These are phyloP conservation scores for Talaromyces sp. DNA, from an alignment of 2,329 filamentous ascomycete genomes.

Conservation along the genomic window DNA sequence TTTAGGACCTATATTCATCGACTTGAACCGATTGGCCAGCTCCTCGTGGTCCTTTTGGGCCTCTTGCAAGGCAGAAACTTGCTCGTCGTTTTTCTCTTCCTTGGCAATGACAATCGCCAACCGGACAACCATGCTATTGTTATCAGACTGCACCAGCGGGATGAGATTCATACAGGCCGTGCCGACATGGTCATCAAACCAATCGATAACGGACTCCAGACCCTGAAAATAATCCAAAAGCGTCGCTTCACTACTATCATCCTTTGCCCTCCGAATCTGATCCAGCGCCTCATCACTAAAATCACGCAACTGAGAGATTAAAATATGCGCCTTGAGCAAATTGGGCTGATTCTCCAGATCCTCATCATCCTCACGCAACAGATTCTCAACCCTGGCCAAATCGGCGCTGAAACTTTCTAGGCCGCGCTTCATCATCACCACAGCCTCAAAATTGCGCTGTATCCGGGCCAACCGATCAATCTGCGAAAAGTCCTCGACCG, in stretches of 20 bases:
- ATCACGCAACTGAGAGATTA: constrained; percentile 84
- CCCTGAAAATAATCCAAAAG: constrained; percentile 84
- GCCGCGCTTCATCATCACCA: constrained; percentile 87
- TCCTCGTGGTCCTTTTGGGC: constrained; percentile 94
- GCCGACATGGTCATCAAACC: constrained; percentile 94
- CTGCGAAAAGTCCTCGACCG: constrained; percentile 96
- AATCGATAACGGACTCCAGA: constrained; percentile 80
- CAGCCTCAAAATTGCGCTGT: constrained; percentile 91
- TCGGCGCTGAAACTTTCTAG: constrained; percentile 81
- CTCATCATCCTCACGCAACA: constrained; percentile 77
- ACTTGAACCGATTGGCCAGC: constrained; percentile 87
- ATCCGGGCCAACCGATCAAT: constrained; percentile 52
- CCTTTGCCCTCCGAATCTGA: constrained; percentile 76
- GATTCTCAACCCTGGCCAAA: constrained; percentile 66
- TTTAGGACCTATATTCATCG: constrained; percentile 88
- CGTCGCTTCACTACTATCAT: constrained; percentile 70
- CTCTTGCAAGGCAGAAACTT: constrained; percentile 84
- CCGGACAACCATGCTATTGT: constrained; percentile 82
- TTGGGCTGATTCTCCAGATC: constrained; percentile 90
- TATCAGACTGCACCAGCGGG: constrained; percentile 76
- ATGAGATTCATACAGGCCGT: constrained; percentile 86
- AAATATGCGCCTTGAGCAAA: constrained; percentile 81
- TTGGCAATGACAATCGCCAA: constrained; percentile 89
- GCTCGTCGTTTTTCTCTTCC: constrained; percentile 93
- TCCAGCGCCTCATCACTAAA: constrained; percentile 96